Evolutionary conservation across 306 rosid species (phyloP).

Genomic region (Malus orientalis): DNA sequence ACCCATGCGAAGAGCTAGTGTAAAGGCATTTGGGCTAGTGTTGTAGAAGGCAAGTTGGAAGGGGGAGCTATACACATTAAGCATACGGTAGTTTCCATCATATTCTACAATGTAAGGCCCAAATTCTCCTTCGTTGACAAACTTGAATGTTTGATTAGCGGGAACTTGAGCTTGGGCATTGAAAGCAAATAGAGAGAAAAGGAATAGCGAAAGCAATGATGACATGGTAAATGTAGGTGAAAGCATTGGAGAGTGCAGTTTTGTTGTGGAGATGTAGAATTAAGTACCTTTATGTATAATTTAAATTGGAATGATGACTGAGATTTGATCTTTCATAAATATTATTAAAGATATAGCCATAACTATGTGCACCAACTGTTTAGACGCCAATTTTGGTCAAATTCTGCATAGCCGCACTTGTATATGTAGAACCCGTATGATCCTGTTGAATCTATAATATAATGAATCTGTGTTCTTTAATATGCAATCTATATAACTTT

Average conservation of each 20-base stretch:
- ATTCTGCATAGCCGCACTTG: not conserved
- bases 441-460: not conserved
- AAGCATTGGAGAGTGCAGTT: not conserved
- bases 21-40: conserved; percentile 59
- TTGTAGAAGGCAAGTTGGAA: conserved; percentile 63
- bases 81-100: conserved; percentile 32
- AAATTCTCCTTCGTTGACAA: conserved; percentile 41
- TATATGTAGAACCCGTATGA: not conserved
- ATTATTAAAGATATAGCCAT: not conserved
- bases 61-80: conserved; percentile 26
- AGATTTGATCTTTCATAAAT: not conserved
- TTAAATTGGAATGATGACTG: not conserved
- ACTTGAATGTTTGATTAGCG: conserved; percentile 39
- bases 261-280: not conserved
- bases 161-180: conserved; percentile 40
- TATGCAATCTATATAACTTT: no score
- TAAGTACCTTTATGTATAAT: not conserved
- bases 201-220: not conserved
- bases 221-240: not conserved
- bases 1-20: conserved; percentile 58
- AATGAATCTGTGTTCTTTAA: not conserved
- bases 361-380: not conserved
- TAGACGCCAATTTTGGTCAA: not conserved
- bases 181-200: conserved; percentile 16
- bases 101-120: conserved; percentile 47